Evolutionary conservation across 805 yeast species (phyloP).

Genomic region (Candida peoriensis): DNA sequence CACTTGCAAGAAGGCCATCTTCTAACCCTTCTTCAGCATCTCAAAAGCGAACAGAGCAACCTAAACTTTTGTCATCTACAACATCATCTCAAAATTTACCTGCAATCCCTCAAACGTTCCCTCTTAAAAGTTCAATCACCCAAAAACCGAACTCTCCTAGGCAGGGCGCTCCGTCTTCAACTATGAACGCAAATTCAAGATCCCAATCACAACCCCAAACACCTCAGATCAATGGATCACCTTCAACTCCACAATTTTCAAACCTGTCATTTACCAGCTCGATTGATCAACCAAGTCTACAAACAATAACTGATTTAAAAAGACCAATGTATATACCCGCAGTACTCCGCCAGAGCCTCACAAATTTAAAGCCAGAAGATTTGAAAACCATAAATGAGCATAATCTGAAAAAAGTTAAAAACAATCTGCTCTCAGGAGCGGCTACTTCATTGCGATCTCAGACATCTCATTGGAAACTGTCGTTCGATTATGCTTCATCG

Average conservation of each 20-base stretch:
- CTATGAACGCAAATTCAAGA: conserved; percentile 1
- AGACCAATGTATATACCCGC: conserved; percentile 91
- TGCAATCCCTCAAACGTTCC: neutral
- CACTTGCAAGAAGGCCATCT: conserved; percentile 11
- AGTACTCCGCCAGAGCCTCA: conserved; percentile 55
- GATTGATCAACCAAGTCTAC: conserved; percentile 27
- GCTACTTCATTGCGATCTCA: conserved; percentile 24
- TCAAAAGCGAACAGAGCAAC: conserved; percentile 6
- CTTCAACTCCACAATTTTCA: conserved; percentile 11
- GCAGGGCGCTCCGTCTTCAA: too few relatives aligned
- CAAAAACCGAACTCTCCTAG: too few relatives aligned
- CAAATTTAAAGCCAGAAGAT: conserved; percentile 39
- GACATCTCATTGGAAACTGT: conserved; percentile 23
- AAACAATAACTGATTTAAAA: conserved; percentile 74
- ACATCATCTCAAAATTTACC: conserved; percentile 11
- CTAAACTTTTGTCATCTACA: conserved; percentile 10
- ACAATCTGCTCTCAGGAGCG: conserved; percentile 17
- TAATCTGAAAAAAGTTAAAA: conserved; percentile 19
- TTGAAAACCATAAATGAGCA: conserved; percentile 26
- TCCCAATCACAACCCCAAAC: conserved; percentile 1
- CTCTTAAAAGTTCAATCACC: too few relatives aligned
- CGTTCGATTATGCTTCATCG: conserved; percentile 24
- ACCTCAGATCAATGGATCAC: neutral
- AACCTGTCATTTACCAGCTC: conserved; percentile 2
- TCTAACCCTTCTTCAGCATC: conserved; percentile 15